A percentile compares a stretch with the other conserved stretches of the same genome.
phyloP scores from a whole-genome alignment of 176 grass and related monocot species.

The Pontederia paniculata region DNA sequence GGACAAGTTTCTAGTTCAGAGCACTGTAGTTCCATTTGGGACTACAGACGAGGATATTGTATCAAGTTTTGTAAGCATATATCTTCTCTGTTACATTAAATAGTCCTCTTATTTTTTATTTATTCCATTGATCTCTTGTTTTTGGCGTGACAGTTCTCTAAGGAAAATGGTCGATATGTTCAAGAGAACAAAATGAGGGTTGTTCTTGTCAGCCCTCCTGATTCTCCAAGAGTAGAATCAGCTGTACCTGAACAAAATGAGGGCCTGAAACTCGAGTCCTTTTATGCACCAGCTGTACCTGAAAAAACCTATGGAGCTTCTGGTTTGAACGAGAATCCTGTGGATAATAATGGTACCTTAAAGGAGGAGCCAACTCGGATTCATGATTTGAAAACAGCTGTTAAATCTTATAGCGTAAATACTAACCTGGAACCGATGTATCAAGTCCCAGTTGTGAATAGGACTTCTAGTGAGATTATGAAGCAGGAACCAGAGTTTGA shows the following conservation, averaged over 20 bases:
- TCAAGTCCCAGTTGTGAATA: conserved; percentile 13
- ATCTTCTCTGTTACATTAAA: neutral
- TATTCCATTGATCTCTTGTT: neutral
- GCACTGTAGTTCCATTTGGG: conserved; percentile 70
- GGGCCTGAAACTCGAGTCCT: conserved; percentile 14
- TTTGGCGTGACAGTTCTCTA: conserved; percentile 68
- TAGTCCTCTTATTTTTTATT: conserved; percentile 11
- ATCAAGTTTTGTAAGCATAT: conserved; percentile 79
- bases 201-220: conserved; percentile 55
- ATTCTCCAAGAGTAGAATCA: conserved; percentile 30
- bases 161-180: conserved; percentile 74
- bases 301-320: conserved; percentile 22
- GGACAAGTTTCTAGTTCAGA: conserved; percentile 96
- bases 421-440: conserved; percentile 6
- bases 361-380: conserved; percentile 26
- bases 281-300: no score
- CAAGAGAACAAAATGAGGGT: conserved; percentile 95
- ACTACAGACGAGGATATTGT: conserved; percentile 65
- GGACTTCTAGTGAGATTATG: conserved; percentile 18
- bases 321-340: conserved; percentile 22
- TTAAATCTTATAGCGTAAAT: conserved; percentile 19
- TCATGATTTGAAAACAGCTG: neutral
- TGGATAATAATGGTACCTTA: conserved; percentile 4
- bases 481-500: neutral
- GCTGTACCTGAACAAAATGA: no score